Evolutionary conservation across 805 yeast species (phyloP), one percentile per base, ranked within the genome.

Genomic region (Torulaspora indica): DNA sequence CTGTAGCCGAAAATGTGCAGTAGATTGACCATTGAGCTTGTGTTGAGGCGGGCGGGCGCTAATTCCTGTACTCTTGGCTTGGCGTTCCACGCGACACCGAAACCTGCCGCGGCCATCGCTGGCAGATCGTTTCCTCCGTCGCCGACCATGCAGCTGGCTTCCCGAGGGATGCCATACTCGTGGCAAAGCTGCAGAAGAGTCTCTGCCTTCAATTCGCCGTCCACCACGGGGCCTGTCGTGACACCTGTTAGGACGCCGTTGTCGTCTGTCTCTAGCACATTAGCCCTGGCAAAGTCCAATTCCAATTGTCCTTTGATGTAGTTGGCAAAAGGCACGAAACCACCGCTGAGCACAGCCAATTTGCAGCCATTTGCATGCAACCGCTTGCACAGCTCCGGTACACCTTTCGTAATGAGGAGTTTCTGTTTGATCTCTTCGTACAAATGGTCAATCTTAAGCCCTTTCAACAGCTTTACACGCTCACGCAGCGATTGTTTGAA

Each of bases 51-150:
- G 34, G 86, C 74, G 14, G 96, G 96, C 0, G 98, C 98, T 52
- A 72, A 69, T 46, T 67, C 62, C 64, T 89, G 97, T 2, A 93
- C 98, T 51, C 75, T 81, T 17, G 98, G 97, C 63, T 93, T 93
- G 15, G 98, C 99, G 62, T 88, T 85, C 95, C 96, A 93, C 0
- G 98, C 98, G 42, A 93, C 73, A 15, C 98, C 98, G 61, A 79
- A 85, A 0, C 98, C 98, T 2, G 96, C 96, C 10, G 68, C 78
- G 2, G 71, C 76, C 98, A 93, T 93, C 89, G 95, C 95, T 35
- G 77, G 76, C 59, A 93, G 70, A 67, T 93, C 99, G 58, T 93
- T 93, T 18, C 98, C 96, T 30, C 99, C 99, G 62, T 93, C 98
- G 29, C 98, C 98, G 30, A 91, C 85, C 38, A 96, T 96, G 36